Conservation (phyloP, 495 filamentous ascomycete species). For the Daldinia bambusicola region DNA sequence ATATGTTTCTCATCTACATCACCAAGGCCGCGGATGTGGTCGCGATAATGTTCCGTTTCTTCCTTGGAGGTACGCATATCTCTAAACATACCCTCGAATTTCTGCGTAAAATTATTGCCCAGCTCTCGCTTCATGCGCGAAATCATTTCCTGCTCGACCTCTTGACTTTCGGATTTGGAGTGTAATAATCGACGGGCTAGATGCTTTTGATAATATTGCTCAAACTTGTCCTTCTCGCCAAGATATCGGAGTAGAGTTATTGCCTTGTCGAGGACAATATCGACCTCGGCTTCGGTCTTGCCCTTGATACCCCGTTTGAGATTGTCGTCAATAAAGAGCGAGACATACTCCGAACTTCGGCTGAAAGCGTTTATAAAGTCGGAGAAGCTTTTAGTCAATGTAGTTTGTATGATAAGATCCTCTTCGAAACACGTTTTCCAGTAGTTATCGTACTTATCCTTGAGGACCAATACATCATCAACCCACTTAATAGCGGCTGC, state of each 20-base stretch:
- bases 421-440: slow-evolving; percentile 73
- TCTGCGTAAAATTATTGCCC: slow-evolving; percentile 90
- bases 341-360: slow-evolving; percentile 89
- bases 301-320: slow-evolving; percentile 93
- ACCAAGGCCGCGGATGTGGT: slow-evolving; percentile 69
- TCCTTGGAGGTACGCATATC: slow-evolving; percentile 94
- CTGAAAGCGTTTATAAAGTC: slow-evolving; percentile 90
- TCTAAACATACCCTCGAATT: slow-evolving; percentile 97
- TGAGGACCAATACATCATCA: slow-evolving; percentile 84
- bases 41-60: slow-evolving; percentile 77
- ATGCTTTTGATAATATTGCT: slow-evolving; percentile 98
- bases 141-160: slow-evolving; percentile 95
- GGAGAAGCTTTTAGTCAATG: slow-evolving; percentile 83
- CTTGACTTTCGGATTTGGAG: slow-evolving; percentile 85
- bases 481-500: slow-evolving; percentile 93
- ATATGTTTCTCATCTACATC: slow-evolving; percentile 73
- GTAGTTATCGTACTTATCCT: slow-evolving; percentile 88
- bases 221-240: slow-evolving; percentile 93
- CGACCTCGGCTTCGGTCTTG: slow-evolving; percentile 91
- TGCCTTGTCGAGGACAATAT: slow-evolving; percentile 86
- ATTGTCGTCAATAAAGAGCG: slow-evolving; percentile 96
- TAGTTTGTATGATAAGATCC: slow-evolving; percentile 81
- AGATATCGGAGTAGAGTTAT: slow-evolving; percentile 88
- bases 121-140: slow-evolving; percentile 95
- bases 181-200: slow-evolving; percentile 85